Percentiles rank a stretch among this genome's conserved stretches.
Conservation (phyloP, 108 stramenopile genomes). For the Nitzschia sp. region DNA sequence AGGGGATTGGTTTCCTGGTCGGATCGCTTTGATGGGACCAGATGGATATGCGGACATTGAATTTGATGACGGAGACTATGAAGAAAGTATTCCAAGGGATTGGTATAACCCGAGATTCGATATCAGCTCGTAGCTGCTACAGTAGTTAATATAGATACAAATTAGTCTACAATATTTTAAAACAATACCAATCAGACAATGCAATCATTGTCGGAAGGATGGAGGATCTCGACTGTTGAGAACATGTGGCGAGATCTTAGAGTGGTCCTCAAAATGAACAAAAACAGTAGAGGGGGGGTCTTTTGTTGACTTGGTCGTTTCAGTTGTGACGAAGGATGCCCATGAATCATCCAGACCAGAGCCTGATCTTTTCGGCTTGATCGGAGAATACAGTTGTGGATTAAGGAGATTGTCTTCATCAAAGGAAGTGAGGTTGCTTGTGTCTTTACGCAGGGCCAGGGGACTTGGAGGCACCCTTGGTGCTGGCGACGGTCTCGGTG, state of each 20-base stretch:
- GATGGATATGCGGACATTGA: constrained; percentile 25
- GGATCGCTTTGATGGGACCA: constrained; percentile 19
- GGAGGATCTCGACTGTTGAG: background rate
- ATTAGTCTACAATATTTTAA: background rate
- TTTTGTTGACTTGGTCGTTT: background rate
- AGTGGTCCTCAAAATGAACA: background rate
- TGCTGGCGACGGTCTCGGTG: no score
- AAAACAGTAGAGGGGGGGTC: constrained; percentile 1
- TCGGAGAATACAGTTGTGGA: background rate
- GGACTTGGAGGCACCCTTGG: no score
- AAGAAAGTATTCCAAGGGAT: constrained; percentile 12
- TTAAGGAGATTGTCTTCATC: background rate
- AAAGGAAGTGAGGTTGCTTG: background rate
- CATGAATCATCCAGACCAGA: background rate
- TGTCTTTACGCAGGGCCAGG: no score
- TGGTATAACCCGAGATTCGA: background rate
- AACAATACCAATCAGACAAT: background rate
- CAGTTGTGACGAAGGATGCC: background rate
- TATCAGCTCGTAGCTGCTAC: background rate
- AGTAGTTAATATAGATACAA: background rate
- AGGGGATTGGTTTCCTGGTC: constrained; percentile 21
- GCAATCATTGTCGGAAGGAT: background rate
- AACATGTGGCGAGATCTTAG: background rate
- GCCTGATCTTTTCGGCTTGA: background rate
- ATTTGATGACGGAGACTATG: constrained; percentile 30